Conservation (phyloP, 306 rosid genomes). For the Trifolium dubium region DNA sequence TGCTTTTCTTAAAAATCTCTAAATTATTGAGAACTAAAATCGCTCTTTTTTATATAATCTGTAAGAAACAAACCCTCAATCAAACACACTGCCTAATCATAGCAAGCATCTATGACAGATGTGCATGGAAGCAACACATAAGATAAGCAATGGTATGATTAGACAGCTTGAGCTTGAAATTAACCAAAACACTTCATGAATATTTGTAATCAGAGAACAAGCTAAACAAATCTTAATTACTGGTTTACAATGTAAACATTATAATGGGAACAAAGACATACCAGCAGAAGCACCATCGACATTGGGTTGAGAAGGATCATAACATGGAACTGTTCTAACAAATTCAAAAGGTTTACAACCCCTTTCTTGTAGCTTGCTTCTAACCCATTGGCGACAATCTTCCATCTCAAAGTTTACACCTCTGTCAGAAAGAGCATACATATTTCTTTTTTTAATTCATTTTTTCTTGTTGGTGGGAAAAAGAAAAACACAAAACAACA, state of each 20-base stretch:
- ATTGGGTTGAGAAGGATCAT: slow-evolving; percentile 63
- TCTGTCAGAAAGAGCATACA: slow-evolving; percentile 51
- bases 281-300: slow-evolving; percentile 46
- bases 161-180: slow-evolving; percentile 19
- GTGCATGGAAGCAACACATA: slow-evolving; percentile 15
- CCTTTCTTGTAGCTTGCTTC: slow-evolving; percentile 67
- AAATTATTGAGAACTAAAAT: neutral
- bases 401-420: slow-evolving; percentile 53
- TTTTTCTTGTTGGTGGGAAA: slow-evolving; percentile 1
- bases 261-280: slow-evolving; percentile 40
- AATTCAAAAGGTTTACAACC: slow-evolving; percentile 81
- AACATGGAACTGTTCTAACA: slow-evolving; percentile 70
- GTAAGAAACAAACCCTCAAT: neutral
- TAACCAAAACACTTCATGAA: slow-evolving; percentile 30
- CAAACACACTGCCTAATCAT: slow-evolving; percentile 18
- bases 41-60: neutral
- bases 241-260: neutral
- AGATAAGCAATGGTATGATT: neutral
- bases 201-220: slow-evolving; percentile 30
- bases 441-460: slow-evolving; percentile 24
- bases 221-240: slow-evolving; percentile 12
- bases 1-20: neutral
- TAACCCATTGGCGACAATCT: slow-evolving; percentile 77
- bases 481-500: slow-evolving; percentile 10
- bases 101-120: neutral